These are phyloP conservation scores for Dactylellina haptotyla DNA, from an alignment of 2,329 filamentous ascomycete species.

Conservation along the genomic window DNA sequence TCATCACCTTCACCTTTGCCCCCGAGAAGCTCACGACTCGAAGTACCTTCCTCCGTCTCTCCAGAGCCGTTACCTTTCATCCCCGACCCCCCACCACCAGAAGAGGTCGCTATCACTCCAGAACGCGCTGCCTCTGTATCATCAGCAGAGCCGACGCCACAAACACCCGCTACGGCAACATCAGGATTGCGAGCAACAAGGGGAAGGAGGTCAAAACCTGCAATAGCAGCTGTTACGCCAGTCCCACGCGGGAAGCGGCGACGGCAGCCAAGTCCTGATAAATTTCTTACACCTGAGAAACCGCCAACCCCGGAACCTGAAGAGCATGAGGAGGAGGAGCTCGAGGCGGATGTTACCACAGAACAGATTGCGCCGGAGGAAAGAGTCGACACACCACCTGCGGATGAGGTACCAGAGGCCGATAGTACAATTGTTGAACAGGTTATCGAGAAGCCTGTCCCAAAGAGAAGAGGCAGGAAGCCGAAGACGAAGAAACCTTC, in stretches of 20 bases:
- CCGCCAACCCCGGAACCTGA: constrained; percentile 32
- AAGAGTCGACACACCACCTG: constrained; percentile 14
- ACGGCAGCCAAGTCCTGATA: constrained; percentile 56
- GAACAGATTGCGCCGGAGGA: constrained; percentile 10
- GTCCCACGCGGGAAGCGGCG: constrained; percentile 55
- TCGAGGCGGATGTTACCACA: constrained; percentile 6
- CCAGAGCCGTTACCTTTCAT: constrained; percentile 42
- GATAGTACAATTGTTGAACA: background rate
- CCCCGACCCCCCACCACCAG: constrained; percentile 18
- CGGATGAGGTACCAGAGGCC: constrained; percentile 6
- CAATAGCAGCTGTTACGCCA: constrained; percentile 50
- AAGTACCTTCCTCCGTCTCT: constrained; percentile 36
- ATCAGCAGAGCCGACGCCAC: background rate
- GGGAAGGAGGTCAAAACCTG: constrained; percentile 4
- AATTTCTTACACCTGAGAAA: constrained; percentile 51
- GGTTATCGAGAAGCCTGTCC: background rate
- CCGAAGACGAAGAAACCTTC: constrained; percentile 32
- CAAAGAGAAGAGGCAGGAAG: constrained; percentile 13
- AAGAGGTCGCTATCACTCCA: constrained; percentile 29
- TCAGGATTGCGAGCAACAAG: constrained; percentile 18
- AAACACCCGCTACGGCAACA: background rate
- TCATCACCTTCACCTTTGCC: constrained; percentile 46
- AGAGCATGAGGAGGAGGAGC: constrained; percentile 23
- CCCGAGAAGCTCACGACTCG: constrained; percentile 20
- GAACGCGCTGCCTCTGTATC: constrained; percentile 9